A percentile compares a stretch with the other conserved stretches of the same genome.
Conservation (phyloP, 495 filamentous ascomycete species). For the Xylaria cubensis region DNA sequence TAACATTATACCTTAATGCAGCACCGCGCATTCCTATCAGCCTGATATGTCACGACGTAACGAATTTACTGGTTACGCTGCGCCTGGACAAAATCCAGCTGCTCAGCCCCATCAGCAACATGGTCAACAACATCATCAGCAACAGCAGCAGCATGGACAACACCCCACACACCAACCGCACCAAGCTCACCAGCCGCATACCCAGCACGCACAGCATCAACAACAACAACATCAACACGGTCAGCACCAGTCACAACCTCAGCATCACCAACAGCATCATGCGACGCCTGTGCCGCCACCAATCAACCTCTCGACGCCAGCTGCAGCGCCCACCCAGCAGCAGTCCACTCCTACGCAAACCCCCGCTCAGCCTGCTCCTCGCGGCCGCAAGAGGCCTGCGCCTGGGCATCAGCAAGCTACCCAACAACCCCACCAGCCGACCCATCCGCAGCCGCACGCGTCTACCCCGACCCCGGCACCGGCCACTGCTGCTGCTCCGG, state of each 20-base stretch:
- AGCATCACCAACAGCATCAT: constrained; percentile 46
- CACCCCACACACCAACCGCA: constrained; percentile 38
- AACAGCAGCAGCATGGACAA: constrained; percentile 36
- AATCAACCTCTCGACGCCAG: constrained; percentile 46
- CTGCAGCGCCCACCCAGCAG: constrained; percentile 40
- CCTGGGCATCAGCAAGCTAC: constrained; percentile 26
- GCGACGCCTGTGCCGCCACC: constrained; percentile 48
- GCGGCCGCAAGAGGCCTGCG: constrained; percentile 37
- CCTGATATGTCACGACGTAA: constrained; percentile 53
- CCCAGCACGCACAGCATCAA: constrained; percentile 38
- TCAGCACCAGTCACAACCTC: constrained; percentile 36
- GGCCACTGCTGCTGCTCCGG: constrained; percentile 30
- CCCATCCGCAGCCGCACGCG: constrained; percentile 34
- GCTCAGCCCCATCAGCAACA: constrained; percentile 41
- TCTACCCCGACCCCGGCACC: constrained; percentile 32
- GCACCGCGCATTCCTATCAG: constrained; percentile 46
- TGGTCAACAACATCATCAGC: constrained; percentile 40
- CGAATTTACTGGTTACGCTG: constrained; percentile 42
- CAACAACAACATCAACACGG: constrained; percentile 34
- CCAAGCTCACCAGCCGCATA: constrained; percentile 44
- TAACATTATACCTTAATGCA: constrained; percentile 41
- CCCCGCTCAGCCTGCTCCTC: constrained; percentile 38
- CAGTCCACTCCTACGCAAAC: constrained; percentile 52
- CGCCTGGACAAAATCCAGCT: constrained; percentile 35
- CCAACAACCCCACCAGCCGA: constrained; percentile 26